phyloP scores from a whole-genome alignment of 2,329 filamentous ascomycete species.

The Calonectria henricotiae region DNA sequence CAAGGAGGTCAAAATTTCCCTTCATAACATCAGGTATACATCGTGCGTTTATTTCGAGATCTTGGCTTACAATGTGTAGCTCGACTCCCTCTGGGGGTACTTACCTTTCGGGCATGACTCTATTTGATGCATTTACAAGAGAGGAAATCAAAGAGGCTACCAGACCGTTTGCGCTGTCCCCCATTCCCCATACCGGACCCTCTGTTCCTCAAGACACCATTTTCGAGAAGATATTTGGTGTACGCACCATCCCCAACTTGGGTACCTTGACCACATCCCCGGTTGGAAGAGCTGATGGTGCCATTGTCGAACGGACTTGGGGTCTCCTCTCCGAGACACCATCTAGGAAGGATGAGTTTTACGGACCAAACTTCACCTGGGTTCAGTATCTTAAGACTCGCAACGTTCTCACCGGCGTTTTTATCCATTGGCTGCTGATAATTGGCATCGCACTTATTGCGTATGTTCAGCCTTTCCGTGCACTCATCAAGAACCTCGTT shows the following conservation, averaged over 20 bases:
- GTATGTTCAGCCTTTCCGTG: conserved; percentile 64
- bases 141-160: conserved; percentile 65
- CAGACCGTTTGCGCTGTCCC: conserved; percentile 72
- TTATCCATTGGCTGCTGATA: conserved; percentile 66
- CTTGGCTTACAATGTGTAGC: conserved; percentile 42
- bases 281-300: conserved; percentile 66
- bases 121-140: conserved; percentile 70
- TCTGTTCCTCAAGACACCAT: conserved; percentile 54
- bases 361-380: conserved; percentile 76
- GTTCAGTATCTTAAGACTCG: conserved; percentile 69
- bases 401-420: conserved; percentile 67
- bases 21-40: conserved; percentile 62
- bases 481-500: conserved; percentile 62
- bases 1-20: conserved; percentile 69
- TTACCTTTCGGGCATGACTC: conserved; percentile 76
- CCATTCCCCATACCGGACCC: conserved; percentile 64
- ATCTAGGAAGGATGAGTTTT: conserved; percentile 64
- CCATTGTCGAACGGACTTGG: conserved; percentile 76
- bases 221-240: conserved; percentile 66
- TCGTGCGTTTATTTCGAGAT: neutral
- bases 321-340: conserved; percentile 69
- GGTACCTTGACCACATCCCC: conserved; percentile 72
- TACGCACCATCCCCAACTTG: conserved; percentile 66
- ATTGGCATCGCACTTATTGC: conserved; percentile 64
- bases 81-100: conserved; percentile 76